Base-by-base conservation (phyloP, 2,329 filamentous ascomycete species). In the Venturia aucupariae region DNA sequence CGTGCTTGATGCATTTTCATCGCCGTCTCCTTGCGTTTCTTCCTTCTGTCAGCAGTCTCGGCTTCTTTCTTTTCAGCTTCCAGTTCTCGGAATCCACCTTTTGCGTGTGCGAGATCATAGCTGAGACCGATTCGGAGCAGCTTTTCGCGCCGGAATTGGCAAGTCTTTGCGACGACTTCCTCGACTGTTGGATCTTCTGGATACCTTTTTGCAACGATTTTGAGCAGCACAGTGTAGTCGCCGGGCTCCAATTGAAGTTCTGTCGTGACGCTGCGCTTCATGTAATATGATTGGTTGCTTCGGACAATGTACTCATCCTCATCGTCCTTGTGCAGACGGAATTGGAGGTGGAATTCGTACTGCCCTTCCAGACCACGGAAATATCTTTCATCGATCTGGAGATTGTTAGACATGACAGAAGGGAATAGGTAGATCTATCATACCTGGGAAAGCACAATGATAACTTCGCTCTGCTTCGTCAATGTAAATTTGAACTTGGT, bases 171-270 rank as follows among this genome's bases (percentile, higher is more conserved):
- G 30, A 93, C 84, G 1, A 89, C 85, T 44, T 90, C 82, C 67
- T 91, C 87, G 19, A 89, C 82, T 0, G 82, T 79, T 0, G 78
- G 75, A 10, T 81, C 76, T 32, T 80, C 72, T 4, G 74, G 70
- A 11, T 76, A 70, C n/a, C 87, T 83, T 22, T 81, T 82, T 1
- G 89, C 89, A 8, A 86, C 86, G 65, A 94, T 82, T 72, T 90
- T 91, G 73, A 93, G 82, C 27, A 90, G 80, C 4, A 95, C 84
- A 7, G 84, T 85, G 74, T 95, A 95, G 54, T 83, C 85, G 13
- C 90, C 90, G 0, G 87, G 82, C 24, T 90, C 85, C 32, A 95
- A 83, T 42, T 87, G 81, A 10, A 94, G 80, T 72, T 94, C 90
- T 1, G 89, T 86, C 61, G 88, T 92, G 46, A 92, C 87, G 0